Evolutionary conservation across 805 yeast genomes (phyloP), one percentile per base, ranked within the genome.

Genomic region (Yarrowia phangngaensis): DNA sequence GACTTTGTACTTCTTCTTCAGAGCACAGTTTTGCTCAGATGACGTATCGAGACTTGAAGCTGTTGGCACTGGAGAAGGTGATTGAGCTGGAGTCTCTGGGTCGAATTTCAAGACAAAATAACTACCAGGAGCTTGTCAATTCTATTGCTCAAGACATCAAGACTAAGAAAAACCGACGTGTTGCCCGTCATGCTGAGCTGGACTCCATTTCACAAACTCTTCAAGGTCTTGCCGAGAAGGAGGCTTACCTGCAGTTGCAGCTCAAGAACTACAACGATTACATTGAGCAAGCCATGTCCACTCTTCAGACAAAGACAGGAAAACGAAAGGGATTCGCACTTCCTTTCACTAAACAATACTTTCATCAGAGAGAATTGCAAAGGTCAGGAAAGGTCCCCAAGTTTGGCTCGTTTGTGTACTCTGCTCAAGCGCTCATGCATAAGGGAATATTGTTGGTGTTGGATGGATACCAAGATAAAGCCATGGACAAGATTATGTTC

Each of bases 141-240:
- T 86, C 84, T 54, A 81, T 92, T 53, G 95, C 96, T 0, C 66
- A 73, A 48, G 97, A 90, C 54, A 86, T 92, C 54, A 59, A 67
- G 53, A 73, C 78, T 50, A 78, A 78, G 52, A 70, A 71, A 47
- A 73, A 74, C 53, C 72, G 75, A 15, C 67, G 80, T 33, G 54
- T 70, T n/a, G 64, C 70, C 29, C 66, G 79, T 17, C 60, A 64
- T 46, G 67, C 69, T 28, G 81, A 77, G 53, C 60, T 78, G 50
- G 62, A 65, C 15, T 60, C 68, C 15, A 70, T 78, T 5, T 62
- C 66, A 16, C 69, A 68, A 24, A 75, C 80, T 0, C 53, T 78
- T 50, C 60, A 60, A 3, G 61, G 70, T 47, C 58, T 79, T 29
- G 62, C 63, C n/a, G 73, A 70, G 43, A 74, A 76, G 55, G 72